A percentile compares a stretch with the other conserved stretches of the same genome.
Conservation (phyloP, 2,329 filamentous ascomycete species). For the Stagonosporopsis vannaccii region DNA sequence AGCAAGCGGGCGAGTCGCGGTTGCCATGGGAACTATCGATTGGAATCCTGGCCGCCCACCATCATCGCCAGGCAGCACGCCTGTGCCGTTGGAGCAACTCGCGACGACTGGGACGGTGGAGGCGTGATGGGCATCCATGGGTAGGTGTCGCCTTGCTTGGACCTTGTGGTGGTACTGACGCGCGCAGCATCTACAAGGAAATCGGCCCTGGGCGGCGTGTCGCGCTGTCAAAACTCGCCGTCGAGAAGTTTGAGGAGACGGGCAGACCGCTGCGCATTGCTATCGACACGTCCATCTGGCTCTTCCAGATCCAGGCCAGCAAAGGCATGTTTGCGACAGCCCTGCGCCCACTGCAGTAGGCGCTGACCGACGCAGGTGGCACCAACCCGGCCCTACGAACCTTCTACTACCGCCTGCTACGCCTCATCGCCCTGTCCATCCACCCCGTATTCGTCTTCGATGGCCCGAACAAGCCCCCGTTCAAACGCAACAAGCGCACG, state of each 20-base stretch:
- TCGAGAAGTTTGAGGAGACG: conserved; percentile 75
- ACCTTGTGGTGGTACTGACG: conserved; percentile 22
- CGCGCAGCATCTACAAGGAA: conserved; percentile 81
- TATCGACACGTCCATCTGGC: conserved; percentile 96
- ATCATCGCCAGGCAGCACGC: conserved; percentile 18
- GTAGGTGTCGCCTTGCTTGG: conserved; percentile 27
- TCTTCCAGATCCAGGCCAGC: conserved; percentile 89
- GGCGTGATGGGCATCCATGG: conserved; percentile 51
- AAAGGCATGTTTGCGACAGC: conserved; percentile 60
- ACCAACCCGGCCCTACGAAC: conserved; percentile 89
- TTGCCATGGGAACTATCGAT: conserved; percentile 46
- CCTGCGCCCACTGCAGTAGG: not conserved
- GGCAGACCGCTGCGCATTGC: conserved; percentile 82
- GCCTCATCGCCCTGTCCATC: conserved; percentile 77
- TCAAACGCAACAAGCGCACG: conserved; percentile 85
- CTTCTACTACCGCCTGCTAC: conserved; percentile 87
- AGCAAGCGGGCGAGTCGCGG: conserved; percentile 11
- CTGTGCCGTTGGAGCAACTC: not conserved
- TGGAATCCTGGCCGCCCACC: conserved; percentile 33
- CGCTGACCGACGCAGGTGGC: conserved; percentile 64
- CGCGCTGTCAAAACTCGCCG: conserved; percentile 81
- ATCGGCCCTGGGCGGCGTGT: conserved; percentile 82
- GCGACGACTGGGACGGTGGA: conserved; percentile 10
- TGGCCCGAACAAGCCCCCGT: conserved; percentile 80
- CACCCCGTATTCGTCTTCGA: conserved; percentile 92